Base-by-base conservation (phyloP, 768 basidiomycete genomes). In the Boletus vinaceobasis region DNA sequence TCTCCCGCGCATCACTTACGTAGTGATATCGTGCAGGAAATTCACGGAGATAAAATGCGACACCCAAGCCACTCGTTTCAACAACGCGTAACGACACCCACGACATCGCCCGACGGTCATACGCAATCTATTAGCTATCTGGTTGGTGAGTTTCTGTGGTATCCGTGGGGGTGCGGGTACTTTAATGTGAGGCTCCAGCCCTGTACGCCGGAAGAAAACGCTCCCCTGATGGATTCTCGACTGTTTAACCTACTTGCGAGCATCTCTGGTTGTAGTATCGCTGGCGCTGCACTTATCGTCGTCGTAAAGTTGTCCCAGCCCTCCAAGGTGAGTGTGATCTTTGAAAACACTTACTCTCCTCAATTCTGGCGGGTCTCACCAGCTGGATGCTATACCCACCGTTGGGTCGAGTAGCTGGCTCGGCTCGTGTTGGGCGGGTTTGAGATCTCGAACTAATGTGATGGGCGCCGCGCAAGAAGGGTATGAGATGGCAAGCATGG, bases 341-440 rank as follows among this genome's bases (percentile, higher is more conserved):
- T 7, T 2, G 7, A 15, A 31, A 43, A 11, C 4, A 15, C 27
- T 4, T 10, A 1, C 26, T 43, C 26, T 23, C 6, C 9, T n/a
- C 23, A n/a, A 27, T 7, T 1, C 23, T 9, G 5, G 35, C 31
- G 31, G 8, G 11, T 17, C 19, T 13, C 0, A n/a, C 10, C 39
- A 71, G 70, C 53, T 69, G 8, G 53, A 63, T n/a, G 44, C 43
- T 7, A 67, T 75, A 2, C 74, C 74, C 0, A 64, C 69, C 5
- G 47, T 67, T 3, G 71, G 73, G 4, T 63, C 57, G 7, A 63
- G 54, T 2, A 52, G 43, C 11, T 62, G 66, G 38, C 35, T 73
- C 1, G 59, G 66, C 23, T 73, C 71, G 7, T 73, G 63, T 48
- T 52, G 63, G 42, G 60, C 53, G 3, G 60, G 63, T 8, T 42